phyloP scores from a whole-genome alignment of 139 green algal species.

The Trebouxia sp. region DNA sequence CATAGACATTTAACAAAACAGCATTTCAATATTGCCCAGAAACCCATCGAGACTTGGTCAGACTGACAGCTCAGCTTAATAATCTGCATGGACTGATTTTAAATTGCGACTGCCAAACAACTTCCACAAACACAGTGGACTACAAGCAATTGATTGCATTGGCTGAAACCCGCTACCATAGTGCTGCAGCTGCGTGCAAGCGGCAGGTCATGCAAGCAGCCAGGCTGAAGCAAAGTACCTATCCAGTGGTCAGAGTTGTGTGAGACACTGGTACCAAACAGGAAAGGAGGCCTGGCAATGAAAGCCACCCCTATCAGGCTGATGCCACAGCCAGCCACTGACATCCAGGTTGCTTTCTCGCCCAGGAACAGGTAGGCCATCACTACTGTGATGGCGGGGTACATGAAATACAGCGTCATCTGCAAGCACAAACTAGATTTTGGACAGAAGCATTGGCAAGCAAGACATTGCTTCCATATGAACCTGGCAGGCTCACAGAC shows the following conservation, averaged over 20 bases:
- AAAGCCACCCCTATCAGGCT: slow-evolving; percentile 40
- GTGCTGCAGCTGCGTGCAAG: not conserved
- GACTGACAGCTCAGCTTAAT: not conserved
- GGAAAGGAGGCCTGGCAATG: slow-evolving; percentile 41
- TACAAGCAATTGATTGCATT: no score
- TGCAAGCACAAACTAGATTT: not conserved
- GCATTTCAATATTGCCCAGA: not conserved
- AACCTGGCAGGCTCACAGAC: not conserved
- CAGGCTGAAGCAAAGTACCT: not conserved
- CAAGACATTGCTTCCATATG: not conserved
- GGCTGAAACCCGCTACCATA: no score
- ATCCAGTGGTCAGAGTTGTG: not conserved
- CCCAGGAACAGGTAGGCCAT: slow-evolving; percentile 37
- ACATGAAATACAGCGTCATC: slow-evolving; percentile 54
- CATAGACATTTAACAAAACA: not conserved
- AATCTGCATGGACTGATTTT: not conserved
- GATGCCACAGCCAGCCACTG: slow-evolving; percentile 34
- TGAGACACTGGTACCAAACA: slow-evolving; percentile 30
- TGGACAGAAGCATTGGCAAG: not conserved
- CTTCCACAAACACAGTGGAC: not conserved
- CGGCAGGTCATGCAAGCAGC: not conserved
- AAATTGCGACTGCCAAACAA: not conserved
- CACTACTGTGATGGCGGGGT: slow-evolving; percentile 42
- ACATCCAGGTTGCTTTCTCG: slow-evolving; percentile 26
- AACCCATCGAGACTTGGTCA: not conserved